Base-by-base conservation (phyloP, 2,329 filamentous ascomycete genomes). In the Verticillium nubilum region DNA sequence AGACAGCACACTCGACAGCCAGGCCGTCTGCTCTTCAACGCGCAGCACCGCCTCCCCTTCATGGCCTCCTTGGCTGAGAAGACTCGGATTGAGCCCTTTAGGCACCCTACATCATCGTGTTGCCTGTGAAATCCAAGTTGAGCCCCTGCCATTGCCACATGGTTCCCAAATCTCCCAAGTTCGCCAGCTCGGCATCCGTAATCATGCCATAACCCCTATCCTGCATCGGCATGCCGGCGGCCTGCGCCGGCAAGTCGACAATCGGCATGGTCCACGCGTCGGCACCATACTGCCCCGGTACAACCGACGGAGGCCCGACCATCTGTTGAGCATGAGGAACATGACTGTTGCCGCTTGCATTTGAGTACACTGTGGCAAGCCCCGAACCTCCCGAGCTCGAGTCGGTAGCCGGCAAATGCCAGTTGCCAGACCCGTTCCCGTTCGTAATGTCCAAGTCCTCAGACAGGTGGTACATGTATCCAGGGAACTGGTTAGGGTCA, bases 121-220 rank as follows among this genome's bases (percentile, higher is more conserved):
- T 56, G 12, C 25, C 31, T 6, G 33, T 28, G 23, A 73, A 73
- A 54, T 66, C 61, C 37, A 73, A 65, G 54, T 73, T 68, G 52
- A 74, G 61, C 25, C 67, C 70, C 60, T 72, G 67, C 42, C 72
- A 73, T 52, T 74, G 68, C 72, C 72, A 74, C 25, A 73, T 57
- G 9, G 62, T 64, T 4, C 70, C 70, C 58, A 74, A 56, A 6
- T 72, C 68, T 12, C 72, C 72, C 26, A 74, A 64, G n/a, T 73
- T 47, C 42, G n/a, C 17, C n/a, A 47, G 42, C 19, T 47, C 42
- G n/a, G 42, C 69, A 23, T 67, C 64, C n/a, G 70, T 68, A 25
- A 73, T 70, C 37, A 65, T 64, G 6, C 65, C 67, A 53, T 72
- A 70, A 4, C 60, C 57, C 25, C 61, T 61, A 53, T 56, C 59